Percentiles rank a stretch among this genome's conserved stretches.
phyloP scores from a whole-genome alignment of 441 rosid genomes.

The Bruguiera hainesii region DNA sequence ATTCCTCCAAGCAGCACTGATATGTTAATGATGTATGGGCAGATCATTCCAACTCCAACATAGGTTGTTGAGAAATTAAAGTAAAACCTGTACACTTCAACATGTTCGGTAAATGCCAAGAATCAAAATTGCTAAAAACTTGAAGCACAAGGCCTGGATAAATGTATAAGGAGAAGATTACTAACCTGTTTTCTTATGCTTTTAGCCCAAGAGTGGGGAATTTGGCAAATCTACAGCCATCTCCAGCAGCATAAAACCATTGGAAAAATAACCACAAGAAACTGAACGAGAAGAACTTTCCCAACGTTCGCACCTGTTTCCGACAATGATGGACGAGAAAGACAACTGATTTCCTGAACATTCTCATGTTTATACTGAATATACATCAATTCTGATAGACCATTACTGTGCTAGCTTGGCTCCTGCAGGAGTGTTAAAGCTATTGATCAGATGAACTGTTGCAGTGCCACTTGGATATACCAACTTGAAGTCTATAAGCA shows the following conservation, averaged over 20 bases:
- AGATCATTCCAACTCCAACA: slow-evolving; percentile 95
- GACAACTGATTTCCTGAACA: not conserved
- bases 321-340: slow-evolving; percentile 27
- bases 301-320: slow-evolving; percentile 71
- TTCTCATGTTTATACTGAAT: not conserved
- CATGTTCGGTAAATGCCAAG: slow-evolving; percentile 9
- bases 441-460: slow-evolving; percentile 89
- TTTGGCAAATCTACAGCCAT: slow-evolving; percentile 61
- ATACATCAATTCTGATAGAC: not conserved
- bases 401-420: slow-evolving; percentile 80
- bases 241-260: slow-evolving; percentile 81
- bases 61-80: slow-evolving; percentile 91
- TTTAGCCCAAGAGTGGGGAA: slow-evolving; percentile 81
- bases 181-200: slow-evolving; percentile 55
- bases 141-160: not conserved
- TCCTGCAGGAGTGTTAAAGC: slow-evolving; percentile 91
- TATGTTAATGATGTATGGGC: slow-evolving; percentile 76
- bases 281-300: slow-evolving; percentile 81
- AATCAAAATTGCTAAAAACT: not conserved
- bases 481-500: slow-evolving; percentile 87
- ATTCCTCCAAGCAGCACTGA: slow-evolving; percentile 78
- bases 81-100: slow-evolving; percentile 55
- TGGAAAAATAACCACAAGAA: slow-evolving; percentile 91
- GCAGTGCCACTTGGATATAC: slow-evolving; percentile 96
- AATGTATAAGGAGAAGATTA: not conserved